phyloP scores from a whole-genome alignment of 2,329 filamentous ascomycete genomes.

The Calonectria henricotiae region DNA sequence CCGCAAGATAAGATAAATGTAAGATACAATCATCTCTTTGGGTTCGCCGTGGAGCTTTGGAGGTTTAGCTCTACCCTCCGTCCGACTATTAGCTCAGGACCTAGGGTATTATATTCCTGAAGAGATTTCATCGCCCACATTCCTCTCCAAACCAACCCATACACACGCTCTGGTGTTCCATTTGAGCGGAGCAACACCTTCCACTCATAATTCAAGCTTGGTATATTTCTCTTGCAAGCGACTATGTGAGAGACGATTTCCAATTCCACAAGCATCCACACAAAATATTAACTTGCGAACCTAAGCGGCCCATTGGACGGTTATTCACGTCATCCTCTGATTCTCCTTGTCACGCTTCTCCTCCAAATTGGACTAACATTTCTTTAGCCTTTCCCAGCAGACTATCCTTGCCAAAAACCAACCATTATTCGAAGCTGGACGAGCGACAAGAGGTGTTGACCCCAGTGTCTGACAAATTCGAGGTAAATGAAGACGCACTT shows the following conservation, averaged over 20 bases:
- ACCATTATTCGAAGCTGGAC: conserved; percentile 1
- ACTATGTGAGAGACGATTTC: neutral
- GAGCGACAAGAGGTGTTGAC: conserved; percentile 15
- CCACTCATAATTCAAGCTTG: neutral
- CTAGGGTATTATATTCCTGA: neutral
- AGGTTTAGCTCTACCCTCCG: neutral
- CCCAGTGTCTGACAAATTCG: neutral
- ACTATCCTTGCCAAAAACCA: neutral
- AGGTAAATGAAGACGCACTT: conserved; percentile 15
- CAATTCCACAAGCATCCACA: neutral
- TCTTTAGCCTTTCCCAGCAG: neutral
- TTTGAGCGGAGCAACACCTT: too few species aligned
- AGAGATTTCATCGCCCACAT: neutral
- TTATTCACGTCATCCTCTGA: neutral
- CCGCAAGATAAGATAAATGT: conserved; percentile 43
- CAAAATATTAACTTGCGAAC: too few species aligned
- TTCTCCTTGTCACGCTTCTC: neutral
- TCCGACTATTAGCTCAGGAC: neutral
- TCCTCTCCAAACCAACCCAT: neutral
- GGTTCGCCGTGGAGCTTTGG: conserved; percentile 18
- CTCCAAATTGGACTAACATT: conserved; percentile 7
- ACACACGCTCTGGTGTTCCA: neutral
- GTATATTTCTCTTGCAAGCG: neutral
- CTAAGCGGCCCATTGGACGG: neutral
- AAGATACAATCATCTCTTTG: conserved; percentile 42